These are phyloP conservation scores for Baorangia bicolor DNA, from an alignment of 768 basidiomycete species.

Conservation along the genomic window DNA sequence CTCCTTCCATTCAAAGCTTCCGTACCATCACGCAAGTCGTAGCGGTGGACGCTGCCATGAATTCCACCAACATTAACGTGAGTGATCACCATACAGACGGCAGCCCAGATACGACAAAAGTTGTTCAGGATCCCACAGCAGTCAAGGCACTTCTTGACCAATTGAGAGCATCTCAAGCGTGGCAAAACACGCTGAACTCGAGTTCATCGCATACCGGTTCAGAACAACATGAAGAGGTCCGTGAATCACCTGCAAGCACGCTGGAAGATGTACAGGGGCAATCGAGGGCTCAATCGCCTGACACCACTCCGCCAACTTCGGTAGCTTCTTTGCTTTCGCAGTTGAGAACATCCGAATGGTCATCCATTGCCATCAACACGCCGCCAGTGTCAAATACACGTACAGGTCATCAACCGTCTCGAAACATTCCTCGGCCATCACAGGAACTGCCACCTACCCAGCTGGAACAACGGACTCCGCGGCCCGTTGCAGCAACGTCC, in stretches of 20 bases:
- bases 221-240: background rate
- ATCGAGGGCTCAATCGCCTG: background rate
- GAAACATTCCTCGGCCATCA: slow-evolving; percentile 8
- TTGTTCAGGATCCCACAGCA: slow-evolving; percentile 57
- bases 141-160: slow-evolving; percentile 72
- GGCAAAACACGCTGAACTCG: slow-evolving; percentile 49
- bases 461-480: slow-evolving; percentile 14
- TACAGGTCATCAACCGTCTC: slow-evolving; percentile 10
- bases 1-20: background rate
- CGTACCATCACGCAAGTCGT: background rate
- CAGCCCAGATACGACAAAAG: background rate
- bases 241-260: slow-evolving; percentile 6
- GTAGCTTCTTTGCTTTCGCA: slow-evolving; percentile 68
- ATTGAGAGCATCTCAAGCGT: slow-evolving; percentile 64
- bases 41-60: background rate
- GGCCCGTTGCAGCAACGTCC: slow-evolving; percentile 3
- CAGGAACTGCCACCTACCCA: slow-evolving; percentile 14
- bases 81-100: slow-evolving; percentile 5
- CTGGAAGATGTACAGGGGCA: slow-evolving; percentile 7
- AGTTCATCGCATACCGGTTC: background rate
- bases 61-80: slow-evolving; percentile 62
- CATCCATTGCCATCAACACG: slow-evolving; percentile 10
- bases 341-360: slow-evolving; percentile 40
- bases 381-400: slow-evolving; percentile 8
- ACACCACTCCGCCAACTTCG: slow-evolving; percentile 31